Base-by-base conservation (phyloP, 108 stramenopile genomes). In the Phaeodactylum tricornutum region DNA sequence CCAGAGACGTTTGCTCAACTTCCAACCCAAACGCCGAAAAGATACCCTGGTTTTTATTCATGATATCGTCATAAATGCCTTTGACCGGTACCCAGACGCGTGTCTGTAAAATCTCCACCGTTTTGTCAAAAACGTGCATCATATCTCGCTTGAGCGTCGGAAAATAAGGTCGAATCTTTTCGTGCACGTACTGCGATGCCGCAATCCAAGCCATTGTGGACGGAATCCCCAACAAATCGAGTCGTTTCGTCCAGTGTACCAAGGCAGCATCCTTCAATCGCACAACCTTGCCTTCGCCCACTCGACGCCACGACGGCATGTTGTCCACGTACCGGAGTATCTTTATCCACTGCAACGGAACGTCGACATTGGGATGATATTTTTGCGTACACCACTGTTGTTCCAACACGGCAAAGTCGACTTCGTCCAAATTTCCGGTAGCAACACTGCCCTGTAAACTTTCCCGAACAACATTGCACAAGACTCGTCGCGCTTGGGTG, bases 21-120 rank as follows among this genome's bases (percentile, higher is more conserved):
- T 56, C 35, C 31, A 83, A 40, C 1, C 62, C 67, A 35, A 81
- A 80, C 19, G 68, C 72, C 20, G 79, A 71, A 5, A 87, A 64
- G 58, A 75, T 57, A 19, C 68, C 60, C 34, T 40, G 26, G 23
- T 30, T 33, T 11, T 61, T 57, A 35, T 74, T 76, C 27, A 79
- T 54, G 11, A 84, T 26, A 47, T 79, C 79, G 21, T 69, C 53
- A 2, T 77, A 27, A 40, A 87, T 67, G 43, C 75, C 86, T 40
- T 71, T 67, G 29, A 83, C 36, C 8, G 86, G 86, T 1, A 64
- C 62, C 60, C 76, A 83, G 43, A 83, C 75, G 3, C 81, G 72
- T 28, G 62, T 79, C 36, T 67, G 61, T 43, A 87, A 35, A 25
- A 83, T 78, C 26, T 45, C 16, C 47, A 66, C 22, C 44, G 19